A percentile compares a stretch with the other conserved stretches of the same genome.
These are phyloP conservation scores for Sclerotinia spermophila DNA, from an alignment of 2,329 filamentous ascomycete genomes.

Conservation along the genomic window DNA sequence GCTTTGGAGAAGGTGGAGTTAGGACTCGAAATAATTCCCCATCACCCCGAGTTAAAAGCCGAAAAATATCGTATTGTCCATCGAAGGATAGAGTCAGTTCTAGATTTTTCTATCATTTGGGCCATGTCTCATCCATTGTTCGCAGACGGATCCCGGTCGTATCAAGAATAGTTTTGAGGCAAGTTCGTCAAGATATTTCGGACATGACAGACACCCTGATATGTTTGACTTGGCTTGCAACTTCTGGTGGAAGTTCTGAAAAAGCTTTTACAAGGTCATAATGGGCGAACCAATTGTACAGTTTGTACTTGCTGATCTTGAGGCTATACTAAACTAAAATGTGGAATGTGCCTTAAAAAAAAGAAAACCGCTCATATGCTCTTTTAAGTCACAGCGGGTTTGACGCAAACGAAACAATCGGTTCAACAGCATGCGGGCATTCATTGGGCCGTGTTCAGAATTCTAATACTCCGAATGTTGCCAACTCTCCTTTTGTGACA, in stretches of 20 bases:
- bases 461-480: conserved; percentile 19
- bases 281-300: background rate
- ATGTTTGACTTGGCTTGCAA: background rate
- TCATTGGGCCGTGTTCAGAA: conserved; percentile 24
- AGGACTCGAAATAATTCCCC: background rate
- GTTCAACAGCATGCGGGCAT: conserved; percentile 23
- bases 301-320: too few species aligned
- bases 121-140: background rate
- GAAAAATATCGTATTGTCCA: background rate
- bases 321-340: background rate
- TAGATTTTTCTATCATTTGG: background rate
- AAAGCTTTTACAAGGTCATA: background rate
- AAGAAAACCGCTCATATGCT: too few species aligned
- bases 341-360: background rate
- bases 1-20: background rate
- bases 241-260: background rate
- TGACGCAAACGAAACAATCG: background rate
- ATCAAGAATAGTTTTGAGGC: background rate
- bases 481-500: background rate
- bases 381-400: background rate
- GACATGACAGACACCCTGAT: background rate
- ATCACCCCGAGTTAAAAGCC: background rate
- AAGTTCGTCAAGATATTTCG: background rate
- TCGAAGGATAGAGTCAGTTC: background rate
- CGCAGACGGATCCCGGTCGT: background rate